phyloP scores from a whole-genome alignment of 495 filamentous ascomycete genomes.

The Hyphodiscus hymeniophilus region DNA sequence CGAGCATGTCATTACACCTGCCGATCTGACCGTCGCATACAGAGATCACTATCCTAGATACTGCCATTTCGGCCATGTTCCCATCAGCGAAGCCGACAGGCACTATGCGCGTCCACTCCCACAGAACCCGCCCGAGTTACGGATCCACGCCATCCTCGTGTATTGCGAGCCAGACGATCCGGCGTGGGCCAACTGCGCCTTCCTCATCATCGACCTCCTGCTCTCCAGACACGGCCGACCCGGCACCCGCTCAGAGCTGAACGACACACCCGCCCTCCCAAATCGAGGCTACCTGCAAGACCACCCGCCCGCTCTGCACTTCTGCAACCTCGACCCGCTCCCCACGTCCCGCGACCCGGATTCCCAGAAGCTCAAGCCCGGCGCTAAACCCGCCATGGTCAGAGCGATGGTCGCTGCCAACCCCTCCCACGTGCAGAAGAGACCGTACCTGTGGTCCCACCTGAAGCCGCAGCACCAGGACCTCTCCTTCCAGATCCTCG shows the following conservation, averaged over 20 bases:
- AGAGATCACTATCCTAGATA: constrained; percentile 73
- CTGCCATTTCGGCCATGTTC: too few species aligned
- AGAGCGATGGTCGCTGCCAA: too few species aligned
- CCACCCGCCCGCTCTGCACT: constrained; percentile 70
- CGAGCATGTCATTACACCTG: constrained; percentile 68
- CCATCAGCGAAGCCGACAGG: constrained; percentile 48
- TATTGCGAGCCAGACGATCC: too few species aligned
- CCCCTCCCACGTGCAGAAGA: too few species aligned
- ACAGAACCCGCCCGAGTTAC: constrained; percentile 17
- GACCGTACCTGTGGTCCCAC: too few species aligned
- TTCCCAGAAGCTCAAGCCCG: constrained; percentile 72
- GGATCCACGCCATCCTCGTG: constrained; percentile 79
- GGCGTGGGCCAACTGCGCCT: constrained; percentile 78
- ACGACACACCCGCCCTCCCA: constrained; percentile 37
- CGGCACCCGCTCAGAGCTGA: constrained; percentile 54
- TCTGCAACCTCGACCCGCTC: constrained; percentile 78
- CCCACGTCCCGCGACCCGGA: constrained; percentile 60
- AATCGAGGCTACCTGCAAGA: constrained; percentile 66
- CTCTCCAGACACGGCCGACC: constrained; percentile 60
- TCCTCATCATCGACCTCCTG: constrained; percentile 73
- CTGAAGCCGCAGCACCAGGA: too few species aligned
- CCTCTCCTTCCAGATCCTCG: too few species aligned
- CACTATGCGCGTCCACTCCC: constrained; percentile 28
- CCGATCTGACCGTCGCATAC: constrained; percentile 65
- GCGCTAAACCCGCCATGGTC: too few species aligned